Conservation (phyloP, 2,329 filamentous ascomycete genomes). For the Venturia effusa region DNA sequence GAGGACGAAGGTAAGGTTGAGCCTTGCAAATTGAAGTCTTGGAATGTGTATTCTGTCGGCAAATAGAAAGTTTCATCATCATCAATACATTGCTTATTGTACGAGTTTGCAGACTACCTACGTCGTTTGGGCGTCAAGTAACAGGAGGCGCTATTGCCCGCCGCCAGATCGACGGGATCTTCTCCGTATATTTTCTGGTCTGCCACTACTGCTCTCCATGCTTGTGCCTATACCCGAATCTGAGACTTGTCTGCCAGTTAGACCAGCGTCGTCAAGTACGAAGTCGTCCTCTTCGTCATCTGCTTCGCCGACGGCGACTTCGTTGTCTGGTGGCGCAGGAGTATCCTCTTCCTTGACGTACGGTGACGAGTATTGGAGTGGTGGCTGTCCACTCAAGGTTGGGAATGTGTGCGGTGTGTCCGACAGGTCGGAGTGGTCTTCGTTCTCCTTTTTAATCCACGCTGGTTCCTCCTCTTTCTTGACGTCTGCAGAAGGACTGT, state of each 20-base stretch:
- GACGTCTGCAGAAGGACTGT: neutral
- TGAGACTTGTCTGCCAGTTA: constrained; percentile 14
- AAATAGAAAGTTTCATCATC: neutral
- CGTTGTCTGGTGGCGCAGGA: constrained; percentile 9
- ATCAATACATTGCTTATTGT: neutral
- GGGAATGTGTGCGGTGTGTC: constrained; percentile 40
- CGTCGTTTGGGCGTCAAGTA: neutral
- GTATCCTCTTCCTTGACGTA: constrained; percentile 22
- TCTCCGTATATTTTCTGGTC: neutral
- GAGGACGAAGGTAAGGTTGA: neutral
- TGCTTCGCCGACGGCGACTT: constrained; percentile 17
- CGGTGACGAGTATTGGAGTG: constrained; percentile 26
- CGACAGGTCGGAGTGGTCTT: constrained; percentile 22
- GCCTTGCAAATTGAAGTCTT: neutral
- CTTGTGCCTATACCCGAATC: constrained; percentile 40
- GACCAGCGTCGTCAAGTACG: constrained; percentile 25
- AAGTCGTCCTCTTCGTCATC: constrained; percentile 33
- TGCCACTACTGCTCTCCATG: constrained; percentile 28
- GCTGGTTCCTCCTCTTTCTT: constrained; percentile 11
- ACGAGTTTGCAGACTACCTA: neutral
- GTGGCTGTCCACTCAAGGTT: constrained; percentile 32
- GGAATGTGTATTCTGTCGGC: neutral
- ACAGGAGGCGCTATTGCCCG: neutral
- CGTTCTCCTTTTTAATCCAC: constrained; percentile 16
- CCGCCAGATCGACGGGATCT: neutral